Evolutionary conservation across 1,284 basidiomycete genomes (phyloP).

Genomic region (Tremellales sp.): DNA sequence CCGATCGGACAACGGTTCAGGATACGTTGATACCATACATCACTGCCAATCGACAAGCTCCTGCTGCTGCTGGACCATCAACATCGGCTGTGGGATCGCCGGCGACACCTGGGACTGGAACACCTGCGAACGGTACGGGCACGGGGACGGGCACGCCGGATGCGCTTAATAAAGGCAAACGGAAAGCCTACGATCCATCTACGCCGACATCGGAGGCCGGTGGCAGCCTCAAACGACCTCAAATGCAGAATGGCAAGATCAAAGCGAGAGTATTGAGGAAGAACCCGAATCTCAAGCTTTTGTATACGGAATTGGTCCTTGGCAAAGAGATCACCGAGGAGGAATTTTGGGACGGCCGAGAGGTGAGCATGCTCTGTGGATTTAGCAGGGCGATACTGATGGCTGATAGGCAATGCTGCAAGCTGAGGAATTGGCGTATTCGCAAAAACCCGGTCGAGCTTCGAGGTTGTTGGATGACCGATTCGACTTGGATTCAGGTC

Average conservation of each 20-base stretch:
- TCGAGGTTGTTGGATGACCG: constrained; percentile 86
- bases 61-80: constrained; percentile 1
- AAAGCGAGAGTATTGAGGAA: constrained; percentile 62
- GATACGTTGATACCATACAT: constrained; percentile 45
- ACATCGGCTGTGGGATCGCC: constrained; percentile 8
- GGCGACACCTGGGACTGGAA: constrained; percentile 3
- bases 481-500: constrained; percentile 55
- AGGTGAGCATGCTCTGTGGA: constrained; percentile 55
- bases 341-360: constrained; percentile 93
- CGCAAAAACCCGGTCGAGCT: constrained; percentile 73
- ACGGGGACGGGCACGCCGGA: too few relatives aligned
- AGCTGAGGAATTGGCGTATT: constrained; percentile 58
- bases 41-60: constrained; percentile 28
- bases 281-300: constrained; percentile 65
- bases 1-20: constrained; percentile 40
- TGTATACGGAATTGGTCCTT: constrained; percentile 83
- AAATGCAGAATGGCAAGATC: constrained; percentile 6
- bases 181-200: constrained; percentile 42
- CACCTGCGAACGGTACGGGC: constrained; percentile 11
- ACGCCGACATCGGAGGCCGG: not conserved
- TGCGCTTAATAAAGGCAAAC: constrained; percentile 21
- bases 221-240: not conserved
- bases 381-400: not conserved
- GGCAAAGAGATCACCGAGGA: constrained; percentile 77
- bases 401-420: constrained; percentile 58